Evolutionary conservation across 257 asterid genomes (phyloP), one percentile per base, ranked within the genome.

Genomic region (Solanum arcanum): DNA sequence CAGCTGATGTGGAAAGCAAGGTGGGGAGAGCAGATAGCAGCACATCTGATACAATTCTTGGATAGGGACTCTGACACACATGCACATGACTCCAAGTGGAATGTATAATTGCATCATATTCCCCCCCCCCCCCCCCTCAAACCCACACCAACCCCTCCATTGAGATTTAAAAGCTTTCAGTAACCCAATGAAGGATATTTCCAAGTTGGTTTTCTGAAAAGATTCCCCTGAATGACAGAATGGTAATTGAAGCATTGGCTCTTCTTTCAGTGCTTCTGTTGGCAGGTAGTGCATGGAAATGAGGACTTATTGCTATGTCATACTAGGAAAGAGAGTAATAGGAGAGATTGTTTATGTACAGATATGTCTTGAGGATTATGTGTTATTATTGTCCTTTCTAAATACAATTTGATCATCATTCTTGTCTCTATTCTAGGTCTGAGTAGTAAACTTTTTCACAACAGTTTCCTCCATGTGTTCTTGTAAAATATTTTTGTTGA

Each of bases 1-100:
- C 95, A 49, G 91, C 86, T 27, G 96, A 94, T 84, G 86, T 72
- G 85, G 95, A 94, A 88, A 90, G 86, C 88, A 86, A 68, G 85
- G 88, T 83, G 87, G 93, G 90, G 85, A 91, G 85, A 84, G 85
- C 89, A 56, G 91, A 87, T 88, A 91, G 85, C 92, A 90, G 89
- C 86, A 86, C 93, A 70, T 93, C 94, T 62, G 92, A 89, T 89
- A 85, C 92, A 84, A 86, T 78, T 87, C 89, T 44, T 59, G 94
- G 90, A 89, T 89, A 89, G 87, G 88, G 89, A 78, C 18, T 25
- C 93, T 88, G 92, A 88, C 94, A 86, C 68, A 86, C 35, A 35
- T 74, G 37, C 76, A 33, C 88, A 85, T 81, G 89, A 78, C 90
- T 87, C 27, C 60, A 49, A 49, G 85, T 80, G 85, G 85, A 81